phyloP scores from a whole-genome alignment of 2,329 filamentous ascomycete species.

The Aspergillus hortae region DNA sequence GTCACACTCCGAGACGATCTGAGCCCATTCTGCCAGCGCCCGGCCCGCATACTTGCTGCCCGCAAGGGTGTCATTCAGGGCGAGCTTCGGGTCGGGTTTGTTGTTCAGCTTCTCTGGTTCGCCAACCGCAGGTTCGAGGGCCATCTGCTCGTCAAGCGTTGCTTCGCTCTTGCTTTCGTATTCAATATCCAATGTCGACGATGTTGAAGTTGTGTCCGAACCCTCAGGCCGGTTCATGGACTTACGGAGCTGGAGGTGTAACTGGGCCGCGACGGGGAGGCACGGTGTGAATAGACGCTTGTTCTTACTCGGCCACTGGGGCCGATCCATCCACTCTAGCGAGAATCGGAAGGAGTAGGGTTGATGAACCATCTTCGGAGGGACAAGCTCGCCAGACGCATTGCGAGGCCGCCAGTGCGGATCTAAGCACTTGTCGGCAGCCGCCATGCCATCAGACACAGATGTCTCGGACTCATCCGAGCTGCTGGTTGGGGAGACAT shows the following conservation, averaged over 20 bases:
- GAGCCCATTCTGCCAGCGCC: slow-evolving; percentile 62
- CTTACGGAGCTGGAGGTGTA: slow-evolving; percentile 46
- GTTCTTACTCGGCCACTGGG: slow-evolving; percentile 49
- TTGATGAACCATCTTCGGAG: slow-evolving; percentile 47
- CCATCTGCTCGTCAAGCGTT: slow-evolving; percentile 5
- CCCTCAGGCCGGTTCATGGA: slow-evolving; percentile 22
- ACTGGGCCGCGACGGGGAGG: slow-evolving; percentile 55
- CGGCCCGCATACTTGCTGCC: slow-evolving; percentile 59
- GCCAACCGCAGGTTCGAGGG: slow-evolving; percentile 2
- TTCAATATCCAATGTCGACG: slow-evolving; percentile 16
- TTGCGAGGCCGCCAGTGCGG: slow-evolving; percentile 20
- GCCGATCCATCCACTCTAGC: slow-evolving; percentile 60
- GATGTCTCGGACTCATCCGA: slow-evolving; percentile 34
- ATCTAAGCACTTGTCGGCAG: slow-evolving; percentile 26
- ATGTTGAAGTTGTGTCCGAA: slow-evolving; percentile 21
- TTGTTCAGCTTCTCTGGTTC: slow-evolving; percentile 9
- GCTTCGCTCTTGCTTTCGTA: slow-evolving; percentile 10
- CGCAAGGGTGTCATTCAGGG: slow-evolving; percentile 28
- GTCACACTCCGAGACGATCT: slow-evolving; percentile 60
- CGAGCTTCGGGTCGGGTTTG: slow-evolving; percentile 6
- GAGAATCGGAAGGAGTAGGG: slow-evolving; percentile 65
- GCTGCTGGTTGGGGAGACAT: slow-evolving; percentile 36
- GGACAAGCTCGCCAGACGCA: slow-evolving; percentile 22
- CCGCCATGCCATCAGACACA: slow-evolving; percentile 22
- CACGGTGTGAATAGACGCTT: slow-evolving; percentile 53